These are phyloP conservation scores for Canavalia gladiata DNA, from an alignment of 306 rosid species.

Conservation along the genomic window DNA sequence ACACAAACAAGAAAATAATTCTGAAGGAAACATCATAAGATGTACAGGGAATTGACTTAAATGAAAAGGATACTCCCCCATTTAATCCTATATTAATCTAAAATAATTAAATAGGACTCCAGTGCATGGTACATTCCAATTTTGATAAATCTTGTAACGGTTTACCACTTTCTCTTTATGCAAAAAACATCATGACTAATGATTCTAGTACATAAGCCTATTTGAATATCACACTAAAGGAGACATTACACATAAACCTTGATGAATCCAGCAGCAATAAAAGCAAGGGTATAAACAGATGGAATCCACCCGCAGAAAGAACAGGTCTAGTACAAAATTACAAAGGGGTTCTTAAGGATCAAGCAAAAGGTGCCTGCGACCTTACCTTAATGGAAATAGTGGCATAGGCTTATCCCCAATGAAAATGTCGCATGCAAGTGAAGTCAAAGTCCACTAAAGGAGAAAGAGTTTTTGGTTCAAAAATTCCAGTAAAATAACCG, in stretches of 20 bases:
- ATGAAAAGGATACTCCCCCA: neutral
- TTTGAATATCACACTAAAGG: neutral
- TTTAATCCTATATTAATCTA: slow-evolving; percentile 21
- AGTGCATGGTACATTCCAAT: slow-evolving; percentile 28
- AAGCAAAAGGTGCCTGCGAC: slow-evolving; percentile 26
- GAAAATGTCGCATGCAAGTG: slow-evolving; percentile 40
- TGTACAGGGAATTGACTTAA: neutral
- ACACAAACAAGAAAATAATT: slow-evolving; percentile 24
- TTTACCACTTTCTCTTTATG: slow-evolving; percentile 41
- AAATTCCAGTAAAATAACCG: slow-evolving; percentile 34
- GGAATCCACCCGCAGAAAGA: slow-evolving; percentile 35
- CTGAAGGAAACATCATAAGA: slow-evolving; percentile 11
- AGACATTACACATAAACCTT: slow-evolving; percentile 5
- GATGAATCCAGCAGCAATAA: slow-evolving; percentile 20
- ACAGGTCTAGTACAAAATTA: slow-evolving; percentile 20
- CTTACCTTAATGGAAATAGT: neutral
- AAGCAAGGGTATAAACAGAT: slow-evolving; percentile 9
- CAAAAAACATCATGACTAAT: slow-evolving; percentile 35
- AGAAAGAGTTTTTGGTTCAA: slow-evolving; percentile 17
- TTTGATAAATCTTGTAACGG: slow-evolving; percentile 35
- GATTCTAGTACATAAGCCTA: slow-evolving; percentile 7
- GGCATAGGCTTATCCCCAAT: slow-evolving; percentile 27
- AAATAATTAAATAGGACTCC: slow-evolving; percentile 8
- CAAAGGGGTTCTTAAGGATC: slow-evolving; percentile 11
- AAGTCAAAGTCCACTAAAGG: slow-evolving; percentile 44